Base-by-base conservation (phyloP, 2,329 filamentous ascomycete genomes). In the Amphichorda felina region DNA sequence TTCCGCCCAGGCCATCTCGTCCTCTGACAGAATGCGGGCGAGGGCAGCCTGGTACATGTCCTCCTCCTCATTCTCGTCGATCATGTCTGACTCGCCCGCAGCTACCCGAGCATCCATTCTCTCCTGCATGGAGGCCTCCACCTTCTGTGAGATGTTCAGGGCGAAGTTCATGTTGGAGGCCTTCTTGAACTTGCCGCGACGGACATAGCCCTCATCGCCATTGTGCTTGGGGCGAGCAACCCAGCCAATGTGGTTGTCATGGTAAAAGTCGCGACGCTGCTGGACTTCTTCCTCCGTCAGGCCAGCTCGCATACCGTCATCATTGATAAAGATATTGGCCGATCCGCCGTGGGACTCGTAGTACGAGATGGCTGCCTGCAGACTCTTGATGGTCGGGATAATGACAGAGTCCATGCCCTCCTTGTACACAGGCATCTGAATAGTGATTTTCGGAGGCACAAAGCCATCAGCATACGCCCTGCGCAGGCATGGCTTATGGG, bases 111-210 rank as follows among this genome's bases (percentile, higher is more conserved):
- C 40, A 22, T 51, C 47, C n/a, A n/a, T n/a, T n/a, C n/a, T n/a
- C n/a, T n/a, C n/a, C n/a, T n/a, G n/a, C n/a, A n/a, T n/a, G n/a
- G n/a, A n/a, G n/a, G n/a, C n/a, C 50, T 83, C 79, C 3, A 81
- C 68, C 39, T 70, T 65, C 47, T 72, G 69, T 25, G 70, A 75
- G 35, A 80, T 57, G 44, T 68, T 69, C 38, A 83, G 60, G 3
- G 68, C 77, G 47, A 76, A 83, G 53, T 83, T 84, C 79, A 84
- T 83, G 59, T 84, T 84, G 19, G 76, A 82, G 2, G 77, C 76
- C 56, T 82, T 81, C 60, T 82, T 82, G 61, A 81, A 82, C 50
- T 80, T 80, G 37, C 77, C 77, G 27, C 61, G 62, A 27, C 73
- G 63, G 14, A 68, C 41, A 45, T 72, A 76, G 17, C 61, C 33